Conservation (phyloP, 2,329 filamentous ascomycete species). For the Paecilomyces formosus region DNA sequence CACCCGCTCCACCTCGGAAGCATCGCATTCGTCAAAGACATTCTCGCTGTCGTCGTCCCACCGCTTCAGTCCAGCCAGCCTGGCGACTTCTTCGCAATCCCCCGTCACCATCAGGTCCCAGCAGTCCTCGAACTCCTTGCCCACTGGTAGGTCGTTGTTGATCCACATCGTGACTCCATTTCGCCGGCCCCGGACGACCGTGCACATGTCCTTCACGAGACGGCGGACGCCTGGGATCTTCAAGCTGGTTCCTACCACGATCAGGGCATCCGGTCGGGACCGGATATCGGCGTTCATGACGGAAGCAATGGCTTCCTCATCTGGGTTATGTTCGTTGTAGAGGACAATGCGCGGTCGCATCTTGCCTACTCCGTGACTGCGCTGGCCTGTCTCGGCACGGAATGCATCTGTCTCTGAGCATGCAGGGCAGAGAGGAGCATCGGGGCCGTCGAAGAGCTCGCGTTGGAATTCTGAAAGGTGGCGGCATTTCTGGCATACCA, state of each 20-base stretch:
- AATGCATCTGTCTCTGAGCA: slow-evolving; percentile 70
- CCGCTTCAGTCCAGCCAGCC: slow-evolving; percentile 54
- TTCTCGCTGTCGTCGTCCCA: slow-evolving; percentile 47
- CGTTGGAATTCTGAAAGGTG: slow-evolving; percentile 68
- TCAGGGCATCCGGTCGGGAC: slow-evolving; percentile 77
- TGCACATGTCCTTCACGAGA: slow-evolving; percentile 85
- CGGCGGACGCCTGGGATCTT: slow-evolving; percentile 90
- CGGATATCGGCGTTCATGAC: slow-evolving; percentile 82
- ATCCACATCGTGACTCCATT: slow-evolving; percentile 91
- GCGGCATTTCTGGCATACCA: slow-evolving; percentile 93
- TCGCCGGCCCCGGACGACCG: slow-evolving; percentile 66
- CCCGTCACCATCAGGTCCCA: slow-evolving; percentile 89
- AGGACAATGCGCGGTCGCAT: slow-evolving; percentile 88
- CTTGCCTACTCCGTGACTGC: slow-evolving; percentile 86
- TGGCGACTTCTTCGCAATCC: slow-evolving; percentile 80
- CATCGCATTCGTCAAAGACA: slow-evolving; percentile 36
- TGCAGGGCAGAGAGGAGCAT: slow-evolving; percentile 68
- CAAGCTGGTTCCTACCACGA: slow-evolving; percentile 91
- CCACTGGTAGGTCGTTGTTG: slow-evolving; percentile 77
- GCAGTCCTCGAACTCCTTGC: slow-evolving; percentile 79
- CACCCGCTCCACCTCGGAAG: slow-evolving; percentile 37
- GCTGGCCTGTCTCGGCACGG: slow-evolving; percentile 71
- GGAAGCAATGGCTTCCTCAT: slow-evolving; percentile 90
- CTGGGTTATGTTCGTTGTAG: slow-evolving; percentile 95
- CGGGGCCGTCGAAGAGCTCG: slow-evolving; percentile 73